These are phyloP conservation scores for Oropetium thomaeum DNA, from an alignment of 176 grass and related monocot genomes.

Conservation along the genomic window DNA sequence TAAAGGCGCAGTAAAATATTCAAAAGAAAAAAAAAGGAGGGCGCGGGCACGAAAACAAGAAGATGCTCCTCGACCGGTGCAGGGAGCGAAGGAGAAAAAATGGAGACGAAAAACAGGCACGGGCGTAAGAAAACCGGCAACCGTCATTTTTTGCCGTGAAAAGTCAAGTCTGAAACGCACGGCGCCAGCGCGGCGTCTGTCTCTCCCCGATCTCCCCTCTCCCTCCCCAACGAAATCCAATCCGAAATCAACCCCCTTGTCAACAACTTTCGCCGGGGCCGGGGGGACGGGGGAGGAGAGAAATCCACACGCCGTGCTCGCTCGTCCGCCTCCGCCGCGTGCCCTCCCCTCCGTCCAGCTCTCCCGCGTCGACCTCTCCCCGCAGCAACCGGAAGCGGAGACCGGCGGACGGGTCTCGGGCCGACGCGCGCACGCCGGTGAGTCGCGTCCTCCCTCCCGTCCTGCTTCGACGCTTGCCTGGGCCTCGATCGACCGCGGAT, in stretches of 20 bases:
- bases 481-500: conserved; percentile 8
- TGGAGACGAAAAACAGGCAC: too few species aligned
- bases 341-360: neutral
- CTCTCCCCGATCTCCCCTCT: too few species aligned
- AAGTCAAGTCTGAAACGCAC: neutral
- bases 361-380: neutral
- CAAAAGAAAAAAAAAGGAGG: too few species aligned
- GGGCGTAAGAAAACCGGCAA: too few species aligned
- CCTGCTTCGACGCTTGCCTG: neutral
- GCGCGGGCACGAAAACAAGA: too few species aligned
- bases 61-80: too few species aligned
- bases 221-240: conserved; percentile 18
- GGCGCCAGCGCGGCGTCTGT: neutral
- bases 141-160: neutral
- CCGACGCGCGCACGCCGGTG: conserved; percentile 21
- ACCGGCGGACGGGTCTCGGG: neutral
- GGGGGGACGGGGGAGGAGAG: too few species aligned
- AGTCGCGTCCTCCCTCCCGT: neutral
- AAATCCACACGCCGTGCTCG: neutral
- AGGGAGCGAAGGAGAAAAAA: too few species aligned
- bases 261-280: conserved; percentile 11
- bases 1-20: too few species aligned
- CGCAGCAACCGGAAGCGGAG: conserved; percentile 3
- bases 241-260: neutral
- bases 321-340: neutral